A percentile compares a stretch with the other conserved stretches of the same genome.
Evolutionary conservation across 2,329 filamentous ascomycete species (phyloP).

Genomic region (Colletotrichum falcatum): DNA sequence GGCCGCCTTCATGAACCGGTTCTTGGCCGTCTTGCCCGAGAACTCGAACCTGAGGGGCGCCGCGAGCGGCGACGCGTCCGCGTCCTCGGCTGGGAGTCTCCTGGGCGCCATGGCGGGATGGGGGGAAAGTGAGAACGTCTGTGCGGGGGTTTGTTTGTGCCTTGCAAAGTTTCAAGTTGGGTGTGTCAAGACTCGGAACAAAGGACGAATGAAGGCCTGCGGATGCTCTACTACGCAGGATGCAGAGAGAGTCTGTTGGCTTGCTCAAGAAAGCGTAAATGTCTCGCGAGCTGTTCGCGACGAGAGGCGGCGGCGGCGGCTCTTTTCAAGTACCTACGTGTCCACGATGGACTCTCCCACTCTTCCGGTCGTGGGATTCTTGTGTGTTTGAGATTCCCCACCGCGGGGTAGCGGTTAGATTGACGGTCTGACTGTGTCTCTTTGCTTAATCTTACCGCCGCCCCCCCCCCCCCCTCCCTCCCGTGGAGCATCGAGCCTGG

Average conservation of each 20-base stretch:
- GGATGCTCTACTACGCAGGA: too few species aligned
- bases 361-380: not conserved
- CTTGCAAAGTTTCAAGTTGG: too few species aligned
- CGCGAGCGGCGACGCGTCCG: slow-evolving; percentile 49
- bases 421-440: too few species aligned
- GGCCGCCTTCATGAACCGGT: slow-evolving; percentile 74
- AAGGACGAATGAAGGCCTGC: too few species aligned
- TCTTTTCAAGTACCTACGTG: not conserved
- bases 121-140: not conserved
- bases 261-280: not conserved
- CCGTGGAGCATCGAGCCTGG: not conserved
- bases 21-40: slow-evolving; percentile 67
- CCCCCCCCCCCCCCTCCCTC: too few species aligned
- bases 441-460: too few species aligned
- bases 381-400: not conserved
- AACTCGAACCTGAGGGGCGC: slow-evolving; percentile 62
- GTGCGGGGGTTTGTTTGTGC: not conserved
- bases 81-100: slow-evolving; percentile 22
- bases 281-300: not conserved
- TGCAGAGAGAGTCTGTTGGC: not conserved
- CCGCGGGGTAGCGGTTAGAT: not conserved
- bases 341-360: not conserved
- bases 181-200: not conserved
- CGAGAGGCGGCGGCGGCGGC: not conserved
- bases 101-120: slow-evolving; percentile 17